These are phyloP conservation scores for Ophiostoma ulmi DNA, from an alignment of 2,329 filamentous ascomycete genomes.

Conservation along the genomic window DNA sequence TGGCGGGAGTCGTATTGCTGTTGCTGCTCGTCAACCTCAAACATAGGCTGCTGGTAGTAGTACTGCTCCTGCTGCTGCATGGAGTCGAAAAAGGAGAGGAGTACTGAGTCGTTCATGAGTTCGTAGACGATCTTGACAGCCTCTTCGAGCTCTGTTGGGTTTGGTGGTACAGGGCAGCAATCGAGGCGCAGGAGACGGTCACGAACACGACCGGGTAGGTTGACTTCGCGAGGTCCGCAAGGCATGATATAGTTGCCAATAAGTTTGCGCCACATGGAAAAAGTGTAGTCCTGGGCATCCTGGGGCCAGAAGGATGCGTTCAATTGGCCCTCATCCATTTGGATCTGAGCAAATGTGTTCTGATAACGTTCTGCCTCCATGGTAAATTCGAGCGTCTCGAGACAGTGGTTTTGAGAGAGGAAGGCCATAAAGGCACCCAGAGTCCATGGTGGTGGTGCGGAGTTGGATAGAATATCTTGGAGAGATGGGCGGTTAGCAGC, in stretches of 20 bases:
- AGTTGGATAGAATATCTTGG: constrained; percentile 81
- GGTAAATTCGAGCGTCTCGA: constrained; percentile 95
- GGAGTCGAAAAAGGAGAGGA: constrained; percentile 83
- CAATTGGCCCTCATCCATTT: constrained; percentile 37
- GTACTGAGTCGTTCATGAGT: constrained; percentile 93
- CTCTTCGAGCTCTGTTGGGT: constrained; percentile 70
- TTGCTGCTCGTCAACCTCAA: constrained; percentile 9
- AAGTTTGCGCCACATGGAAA: constrained; percentile 79
- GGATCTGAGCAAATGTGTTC: constrained; percentile 48
- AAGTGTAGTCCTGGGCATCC: constrained; percentile 59
- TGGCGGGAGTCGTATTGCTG: constrained; percentile 30
- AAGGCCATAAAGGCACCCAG: constrained; percentile 93
- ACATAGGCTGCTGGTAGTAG: constrained; percentile 27
- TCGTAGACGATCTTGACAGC: constrained; percentile 88
- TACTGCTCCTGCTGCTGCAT: constrained; percentile 30
- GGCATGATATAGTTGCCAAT: constrained; percentile 86
- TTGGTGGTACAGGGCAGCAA: constrained; percentile 55
- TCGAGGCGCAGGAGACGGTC: constrained; percentile 68
- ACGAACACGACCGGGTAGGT: constrained; percentile 79
- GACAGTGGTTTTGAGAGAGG: constrained; percentile 91
- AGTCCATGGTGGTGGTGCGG: constrained; percentile 81
- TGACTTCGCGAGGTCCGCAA: constrained; percentile 80
- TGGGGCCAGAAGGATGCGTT: constrained; percentile 32
- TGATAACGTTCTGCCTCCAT: constrained; percentile 87
- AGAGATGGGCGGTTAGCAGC: constrained; percentile 59